These are phyloP conservation scores for Colletotrichum eleusines DNA, from an alignment of 2,329 filamentous ascomycete genomes.

Conservation along the genomic window DNA sequence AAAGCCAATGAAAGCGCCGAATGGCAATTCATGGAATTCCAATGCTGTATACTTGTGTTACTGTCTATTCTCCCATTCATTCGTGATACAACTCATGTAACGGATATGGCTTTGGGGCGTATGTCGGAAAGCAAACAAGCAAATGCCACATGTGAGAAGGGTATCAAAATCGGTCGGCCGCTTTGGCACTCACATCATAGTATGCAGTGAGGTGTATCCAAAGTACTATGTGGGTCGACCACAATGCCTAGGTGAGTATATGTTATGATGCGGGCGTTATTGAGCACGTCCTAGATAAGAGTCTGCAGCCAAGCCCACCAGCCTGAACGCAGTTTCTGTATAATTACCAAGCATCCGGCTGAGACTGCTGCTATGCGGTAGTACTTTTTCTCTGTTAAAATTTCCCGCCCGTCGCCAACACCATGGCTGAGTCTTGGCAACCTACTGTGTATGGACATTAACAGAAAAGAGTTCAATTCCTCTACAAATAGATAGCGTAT, in stretches of 20 bases:
- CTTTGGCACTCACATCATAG: no score
- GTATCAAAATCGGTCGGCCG: no score
- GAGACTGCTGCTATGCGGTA: background rate
- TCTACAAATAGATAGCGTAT: no score
- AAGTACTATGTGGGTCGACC: background rate
- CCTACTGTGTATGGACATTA: background rate
- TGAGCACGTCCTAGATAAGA: no score
- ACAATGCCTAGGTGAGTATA: background rate
- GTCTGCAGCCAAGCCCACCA: background rate
- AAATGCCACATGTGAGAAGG: background rate
- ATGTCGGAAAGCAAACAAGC: background rate
- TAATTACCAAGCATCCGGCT: background rate
- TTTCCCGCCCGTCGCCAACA: background rate
- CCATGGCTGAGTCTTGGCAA: background rate
- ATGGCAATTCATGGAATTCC: no score
- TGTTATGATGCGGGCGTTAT: background rate
- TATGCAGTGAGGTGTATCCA: background rate
- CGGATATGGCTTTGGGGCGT: background rate
- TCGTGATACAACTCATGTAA: background rate
- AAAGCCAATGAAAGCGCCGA: background rate
- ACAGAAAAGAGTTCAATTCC: background rate
- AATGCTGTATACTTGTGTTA: background rate
- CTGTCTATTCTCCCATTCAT: no score
- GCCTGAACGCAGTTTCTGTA: background rate
- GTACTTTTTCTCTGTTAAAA: background rate